These are phyloP conservation scores for Claviceps spartinae DNA, from an alignment of 2,329 filamentous ascomycete species.

Conservation along the genomic window DNA sequence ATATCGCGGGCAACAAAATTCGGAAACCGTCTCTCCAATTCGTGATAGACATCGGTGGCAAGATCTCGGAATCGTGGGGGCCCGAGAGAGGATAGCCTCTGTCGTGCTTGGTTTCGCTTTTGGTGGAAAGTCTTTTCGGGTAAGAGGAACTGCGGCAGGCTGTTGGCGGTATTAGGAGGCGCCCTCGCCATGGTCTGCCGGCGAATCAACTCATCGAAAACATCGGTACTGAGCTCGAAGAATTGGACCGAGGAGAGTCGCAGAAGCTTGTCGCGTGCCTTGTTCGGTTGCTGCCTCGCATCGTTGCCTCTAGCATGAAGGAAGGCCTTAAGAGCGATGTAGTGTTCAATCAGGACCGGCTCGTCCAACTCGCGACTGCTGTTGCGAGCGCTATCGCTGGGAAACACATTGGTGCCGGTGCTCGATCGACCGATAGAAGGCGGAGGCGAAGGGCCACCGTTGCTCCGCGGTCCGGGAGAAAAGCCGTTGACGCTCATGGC, in stretches of 20 bases:
- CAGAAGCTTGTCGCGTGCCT: conserved; percentile 87
- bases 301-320: conserved; percentile 67
- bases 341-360: conserved; percentile 61
- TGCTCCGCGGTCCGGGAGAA: conserved; percentile 40
- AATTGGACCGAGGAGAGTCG: conserved; percentile 86
- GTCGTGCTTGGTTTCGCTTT: conserved; percentile 93
- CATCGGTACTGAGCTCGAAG: conserved; percentile 92
- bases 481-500: conserved; percentile 48
- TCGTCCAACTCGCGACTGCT: conserved; percentile 49
- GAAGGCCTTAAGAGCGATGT: conserved; percentile 63
- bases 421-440: conserved; percentile 79
- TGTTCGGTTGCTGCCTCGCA: conserved; percentile 62
- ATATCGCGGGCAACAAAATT: conserved; percentile 60
- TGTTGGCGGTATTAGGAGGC: conserved; percentile 35
- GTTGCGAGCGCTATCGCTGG: conserved; percentile 50
- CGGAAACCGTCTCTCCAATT: conserved; percentile 82
- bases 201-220: conserved; percentile 86
- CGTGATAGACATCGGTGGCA: conserved; percentile 90
- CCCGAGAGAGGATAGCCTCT: conserved; percentile 83
- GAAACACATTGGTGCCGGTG: conserved; percentile 59
- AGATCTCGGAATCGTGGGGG: conserved; percentile 79
- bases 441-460: conserved; percentile 65
- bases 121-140: conserved; percentile 89
- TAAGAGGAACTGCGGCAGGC: conserved; percentile 58
- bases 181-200: conserved; percentile 56